These are phyloP conservation scores for Quercus lobata DNA, from an alignment of 331 rosid species.

Conservation along the genomic window DNA sequence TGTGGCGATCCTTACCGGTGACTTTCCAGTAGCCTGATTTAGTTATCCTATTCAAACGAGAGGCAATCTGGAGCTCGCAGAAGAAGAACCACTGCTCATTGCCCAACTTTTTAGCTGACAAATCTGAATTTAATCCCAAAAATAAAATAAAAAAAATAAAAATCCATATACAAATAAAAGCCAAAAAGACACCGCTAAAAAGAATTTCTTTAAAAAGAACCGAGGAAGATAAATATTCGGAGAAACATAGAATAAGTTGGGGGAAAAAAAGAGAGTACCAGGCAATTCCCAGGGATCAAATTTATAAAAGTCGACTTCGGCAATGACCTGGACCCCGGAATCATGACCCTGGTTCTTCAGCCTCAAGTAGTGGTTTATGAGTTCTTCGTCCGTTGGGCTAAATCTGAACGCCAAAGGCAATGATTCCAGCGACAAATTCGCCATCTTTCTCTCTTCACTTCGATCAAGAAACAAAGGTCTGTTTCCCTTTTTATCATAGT, in stretches of 20 bases:
- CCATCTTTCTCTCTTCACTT: not conserved
- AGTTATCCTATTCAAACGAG: accelerated
- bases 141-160: too few species aligned
- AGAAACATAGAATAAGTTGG: not conserved
- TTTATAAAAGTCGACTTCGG: not conserved
- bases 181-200: too few species aligned
- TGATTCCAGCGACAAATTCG: not conserved
- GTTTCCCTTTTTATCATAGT: too few species aligned
- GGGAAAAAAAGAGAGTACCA: not conserved
- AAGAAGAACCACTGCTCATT: not conserved
- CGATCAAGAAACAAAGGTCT: not conserved
- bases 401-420: not conserved
- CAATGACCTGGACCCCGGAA: not conserved
- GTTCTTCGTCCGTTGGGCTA: not conserved
- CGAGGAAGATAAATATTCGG: too few species aligned
- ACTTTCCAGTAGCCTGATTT: not conserved
- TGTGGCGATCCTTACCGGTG: accelerated
- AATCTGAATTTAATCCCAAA: too few species aligned
- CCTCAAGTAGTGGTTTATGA: not conserved
- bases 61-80: not conserved
- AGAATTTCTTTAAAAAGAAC: too few species aligned
- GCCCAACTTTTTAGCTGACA: not conserved
- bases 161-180: too few species aligned
- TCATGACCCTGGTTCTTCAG: not conserved
- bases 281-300: not conserved